Conservation (phyloP, 2,329 filamentous ascomycete genomes). For the Bipolaris oryzae region DNA sequence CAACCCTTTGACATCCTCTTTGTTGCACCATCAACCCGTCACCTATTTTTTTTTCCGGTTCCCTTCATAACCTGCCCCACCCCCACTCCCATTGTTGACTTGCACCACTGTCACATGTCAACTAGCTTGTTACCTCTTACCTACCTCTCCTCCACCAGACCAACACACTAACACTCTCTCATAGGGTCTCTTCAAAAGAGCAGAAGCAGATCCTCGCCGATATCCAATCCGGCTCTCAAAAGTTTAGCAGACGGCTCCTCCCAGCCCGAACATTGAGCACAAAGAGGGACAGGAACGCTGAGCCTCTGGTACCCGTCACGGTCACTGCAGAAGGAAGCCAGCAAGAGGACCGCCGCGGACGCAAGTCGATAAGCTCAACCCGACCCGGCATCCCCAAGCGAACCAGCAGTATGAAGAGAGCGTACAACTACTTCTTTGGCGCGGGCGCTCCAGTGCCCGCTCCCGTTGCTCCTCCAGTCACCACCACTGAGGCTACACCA, state of each 20-base stretch:
- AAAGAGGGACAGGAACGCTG: slow-evolving; percentile 31
- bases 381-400: slow-evolving; percentile 46
- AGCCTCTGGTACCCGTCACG: slow-evolving; percentile 38
- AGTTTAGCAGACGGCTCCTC: slow-evolving; percentile 42
- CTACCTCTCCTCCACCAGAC: slow-evolving; percentile 3
- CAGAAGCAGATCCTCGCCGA: slow-evolving; percentile 50
- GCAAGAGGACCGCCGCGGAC: slow-evolving; percentile 41
- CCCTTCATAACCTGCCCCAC: slow-evolving; percentile 5
- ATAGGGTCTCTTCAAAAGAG: slow-evolving; percentile 43
- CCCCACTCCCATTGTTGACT: background rate
- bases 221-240: slow-evolving; percentile 47
- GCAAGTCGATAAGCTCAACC: slow-evolving; percentile 38
- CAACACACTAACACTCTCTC: slow-evolving; percentile 15
- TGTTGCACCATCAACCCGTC: background rate
- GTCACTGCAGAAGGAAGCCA: slow-evolving; percentile 33
- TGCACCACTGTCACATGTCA: background rate
- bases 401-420: slow-evolving; percentile 48
- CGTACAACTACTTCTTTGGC: slow-evolving; percentile 51
- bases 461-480: slow-evolving; percentile 36
- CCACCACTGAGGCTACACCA: slow-evolving; percentile 30
- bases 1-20: background rate
- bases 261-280: slow-evolving; percentile 28
- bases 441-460: slow-evolving; percentile 27
- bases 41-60: slow-evolving; percentile 2
- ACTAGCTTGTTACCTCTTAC: slow-evolving; percentile 9